These are phyloP conservation scores for Lactifluus pinguis DNA, from an alignment of 768 basidiomycete species.

Conservation along the genomic window DNA sequence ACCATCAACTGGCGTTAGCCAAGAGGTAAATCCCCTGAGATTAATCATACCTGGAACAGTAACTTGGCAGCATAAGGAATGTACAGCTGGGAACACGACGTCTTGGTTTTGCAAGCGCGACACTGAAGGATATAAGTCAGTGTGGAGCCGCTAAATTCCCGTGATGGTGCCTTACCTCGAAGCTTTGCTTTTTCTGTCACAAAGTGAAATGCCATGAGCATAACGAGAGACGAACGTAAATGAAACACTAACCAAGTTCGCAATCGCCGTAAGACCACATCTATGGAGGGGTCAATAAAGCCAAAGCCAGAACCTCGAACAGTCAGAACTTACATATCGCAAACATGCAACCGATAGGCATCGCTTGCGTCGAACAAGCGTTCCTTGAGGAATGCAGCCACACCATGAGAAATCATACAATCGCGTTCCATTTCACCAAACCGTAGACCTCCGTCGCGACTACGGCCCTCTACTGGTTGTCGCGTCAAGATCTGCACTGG, in stretches of 20 bases:
- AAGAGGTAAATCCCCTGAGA: neutral
- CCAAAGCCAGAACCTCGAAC: neutral
- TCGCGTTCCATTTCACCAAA: constrained; percentile 99
- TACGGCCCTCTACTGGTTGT: constrained; percentile 97
- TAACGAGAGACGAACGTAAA: neutral
- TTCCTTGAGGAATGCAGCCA: constrained; percentile 96
- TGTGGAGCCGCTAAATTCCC: neutral
- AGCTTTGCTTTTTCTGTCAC: constrained; percentile 88
- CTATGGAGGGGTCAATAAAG: constrained; percentile 31
- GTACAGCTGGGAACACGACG: constrained; percentile 82
- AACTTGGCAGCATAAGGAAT: constrained; percentile 97
- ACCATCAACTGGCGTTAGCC: constrained; percentile 1
- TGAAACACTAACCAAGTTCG: constrained; percentile 64
- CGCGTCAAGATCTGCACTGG: constrained; percentile 96
- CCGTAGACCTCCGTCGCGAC: constrained; percentile 95
- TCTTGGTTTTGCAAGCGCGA: constrained; percentile 95
- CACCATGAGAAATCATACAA: constrained; percentile 99
- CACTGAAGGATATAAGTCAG: constrained; percentile 34
- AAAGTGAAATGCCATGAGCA: constrained; percentile 11
- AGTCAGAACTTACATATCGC: constrained; percentile 70
- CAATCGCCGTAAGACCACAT: constrained; percentile 94
- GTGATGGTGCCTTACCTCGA: constrained; percentile 38
- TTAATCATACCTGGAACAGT: constrained; percentile 72
- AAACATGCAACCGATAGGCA: constrained; percentile 90
- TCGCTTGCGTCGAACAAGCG: constrained; percentile 90